phyloP scores from a whole-genome alignment of 345 rosid genomes.

The Theobroma cacao region DNA sequence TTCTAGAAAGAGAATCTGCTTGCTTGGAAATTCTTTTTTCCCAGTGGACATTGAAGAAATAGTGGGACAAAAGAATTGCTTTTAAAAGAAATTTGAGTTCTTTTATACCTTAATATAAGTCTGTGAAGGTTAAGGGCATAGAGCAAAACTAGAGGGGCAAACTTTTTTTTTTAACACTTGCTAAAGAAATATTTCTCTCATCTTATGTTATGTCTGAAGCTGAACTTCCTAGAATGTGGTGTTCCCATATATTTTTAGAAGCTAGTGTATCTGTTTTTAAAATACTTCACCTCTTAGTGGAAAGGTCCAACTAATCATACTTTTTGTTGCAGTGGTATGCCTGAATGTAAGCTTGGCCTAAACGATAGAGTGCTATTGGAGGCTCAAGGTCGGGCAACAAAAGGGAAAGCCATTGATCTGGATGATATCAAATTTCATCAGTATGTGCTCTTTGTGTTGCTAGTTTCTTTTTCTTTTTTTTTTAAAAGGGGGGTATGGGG shows the following conservation, averaged over 20 bases:
- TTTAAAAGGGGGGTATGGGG: background rate
- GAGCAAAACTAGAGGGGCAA: no score
- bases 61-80: no score
- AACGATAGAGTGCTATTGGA: slow-evolving; percentile 78
- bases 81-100: no score
- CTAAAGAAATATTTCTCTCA: no score
- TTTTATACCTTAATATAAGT: no score
- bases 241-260: background rate
- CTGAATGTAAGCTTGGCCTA: slow-evolving; percentile 79
- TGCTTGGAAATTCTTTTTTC: no score
- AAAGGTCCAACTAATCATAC: background rate
- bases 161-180: no score
- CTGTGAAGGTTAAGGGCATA: no score
- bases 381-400: slow-evolving; percentile 75
- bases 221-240: no score
- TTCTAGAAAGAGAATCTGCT: no score
- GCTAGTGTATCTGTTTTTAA: background rate
- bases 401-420: slow-evolving; percentile 79
- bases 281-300: background rate
- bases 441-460: slow-evolving; percentile 36
- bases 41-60: no score
- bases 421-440: slow-evolving; percentile 86
- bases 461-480: background rate
- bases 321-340: slow-evolving; percentile 65
- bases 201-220: no score